Evolutionary conservation across 805 yeast species (phyloP).

Genomic region (Kodamaea fukazawae): DNA sequence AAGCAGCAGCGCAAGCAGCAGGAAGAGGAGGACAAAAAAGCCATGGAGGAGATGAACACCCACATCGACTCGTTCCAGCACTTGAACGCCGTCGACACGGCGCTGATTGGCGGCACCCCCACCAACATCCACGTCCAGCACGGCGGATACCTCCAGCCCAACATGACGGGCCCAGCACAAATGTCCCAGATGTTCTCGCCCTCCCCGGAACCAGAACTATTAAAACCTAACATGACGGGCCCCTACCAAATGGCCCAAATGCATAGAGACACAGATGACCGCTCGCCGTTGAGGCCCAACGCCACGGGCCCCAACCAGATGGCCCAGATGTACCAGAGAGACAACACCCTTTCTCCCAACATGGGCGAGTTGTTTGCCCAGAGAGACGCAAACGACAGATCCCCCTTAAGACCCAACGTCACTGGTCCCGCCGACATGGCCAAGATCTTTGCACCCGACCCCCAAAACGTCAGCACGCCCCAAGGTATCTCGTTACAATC

Average conservation of each 20-base stretch:
- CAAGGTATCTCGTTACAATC: conserved; percentile 35
- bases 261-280: conserved; percentile 2
- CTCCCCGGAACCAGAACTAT: conserved; percentile 22
- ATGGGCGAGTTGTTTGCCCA: not conserved
- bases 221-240: conserved; percentile 46
- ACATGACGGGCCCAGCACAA: conserved; percentile 41
- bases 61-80: conserved; percentile 67
- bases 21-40: conserved; percentile 67
- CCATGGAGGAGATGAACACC: conserved; percentile 69
- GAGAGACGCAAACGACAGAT: conserved; percentile 9
- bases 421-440: conserved; percentile 39
- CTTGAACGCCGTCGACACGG: conserved; percentile 72
- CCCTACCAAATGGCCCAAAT: conserved; percentile 40
- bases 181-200: conserved; percentile 30
- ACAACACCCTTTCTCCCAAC: too few relatives aligned
- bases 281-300: conserved; percentile 30
- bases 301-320: conserved; percentile 47
- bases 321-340: conserved; percentile 19
- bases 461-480: conserved; percentile 14
- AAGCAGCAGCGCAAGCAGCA: conserved; percentile 22
- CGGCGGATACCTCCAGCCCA: conserved; percentile 24
- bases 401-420: conserved; percentile 24
- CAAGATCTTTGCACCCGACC: conserved; percentile 22
- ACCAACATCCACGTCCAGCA: conserved; percentile 45
- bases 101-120: conserved; percentile 68